Evolutionary conservation across 371 early-diverging fungal species (phyloP), one percentile per base, ranked within the genome.

Genomic region (Catenaria anguillulae): DNA sequence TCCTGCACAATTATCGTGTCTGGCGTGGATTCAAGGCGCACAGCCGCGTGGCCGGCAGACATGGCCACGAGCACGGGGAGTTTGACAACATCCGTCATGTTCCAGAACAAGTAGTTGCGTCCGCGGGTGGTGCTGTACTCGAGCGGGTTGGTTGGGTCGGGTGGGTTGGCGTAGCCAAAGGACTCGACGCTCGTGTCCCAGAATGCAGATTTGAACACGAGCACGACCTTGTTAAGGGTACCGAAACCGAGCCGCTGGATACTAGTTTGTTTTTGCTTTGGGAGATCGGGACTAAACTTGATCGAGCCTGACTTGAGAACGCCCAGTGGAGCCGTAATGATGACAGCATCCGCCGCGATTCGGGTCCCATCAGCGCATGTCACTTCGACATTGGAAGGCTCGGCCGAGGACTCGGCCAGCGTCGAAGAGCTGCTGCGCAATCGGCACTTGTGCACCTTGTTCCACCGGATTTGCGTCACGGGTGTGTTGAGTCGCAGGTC

Each of bases 81-180:
- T 1, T 67, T 69, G 33, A 69, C 63, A 5, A 71, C 71, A 0
- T 48, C 62, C 21, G 60, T 52, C 40, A 68, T 67, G 62, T 69
- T 71, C 69, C 69, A 69, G 58, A 75, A 75, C 67, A 75, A 66
- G 60, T 73, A 76, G 42, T 68, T 73, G 52, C 68, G 69, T 5
- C 76, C 76, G 6, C 76, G 66, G 34, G 60, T 62, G 0, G 67
- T 62, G 2, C 69, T 65, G 58, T 75, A 74, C 10, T 61, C 64
- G 29, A 61, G 62, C n/a, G n/a, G n/a, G 26, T 63, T 26, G 46
- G 36, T 66, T 2, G 56, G 55, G 42, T 55, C 31, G 6, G 67
- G 70, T 40, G 65, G 63, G 52, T 62, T 63, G 12, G 69, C 62
- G 23, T 64, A 69, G 6, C 76, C 76, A 68, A 76, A 76, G 17